Evolutionary conservation across 2,329 filamentous ascomycete species (phyloP).

Genomic region (Alternaria conjuncta): DNA sequence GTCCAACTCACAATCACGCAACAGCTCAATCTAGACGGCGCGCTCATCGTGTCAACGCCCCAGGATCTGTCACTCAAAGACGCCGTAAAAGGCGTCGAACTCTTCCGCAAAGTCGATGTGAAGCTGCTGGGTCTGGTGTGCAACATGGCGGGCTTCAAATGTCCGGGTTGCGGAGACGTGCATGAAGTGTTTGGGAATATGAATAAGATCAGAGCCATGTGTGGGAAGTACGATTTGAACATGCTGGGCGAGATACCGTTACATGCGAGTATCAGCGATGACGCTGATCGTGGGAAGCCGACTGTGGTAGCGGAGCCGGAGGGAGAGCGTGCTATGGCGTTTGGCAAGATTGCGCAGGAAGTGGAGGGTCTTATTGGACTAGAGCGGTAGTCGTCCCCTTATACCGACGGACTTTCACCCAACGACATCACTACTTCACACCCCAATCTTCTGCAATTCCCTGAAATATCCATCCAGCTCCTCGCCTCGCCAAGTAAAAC

Average conservation of each 20-base stretch:
- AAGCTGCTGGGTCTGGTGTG: constrained; percentile 80
- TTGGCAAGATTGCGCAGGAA: constrained; percentile 70
- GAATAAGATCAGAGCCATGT: constrained; percentile 79
- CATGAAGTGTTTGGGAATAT: constrained; percentile 60
- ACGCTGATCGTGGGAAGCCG: constrained; percentile 85
- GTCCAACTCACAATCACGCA: constrained; percentile 97
- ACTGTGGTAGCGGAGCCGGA: constrained; percentile 86
- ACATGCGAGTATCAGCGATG: constrained; percentile 83
- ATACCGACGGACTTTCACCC: too few relatives aligned
- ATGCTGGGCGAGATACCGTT: constrained; percentile 89
- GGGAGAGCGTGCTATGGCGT: constrained; percentile 74
- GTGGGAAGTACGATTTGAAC: constrained; percentile 74
- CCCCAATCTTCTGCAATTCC: neutral
- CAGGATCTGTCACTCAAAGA: constrained; percentile 93
- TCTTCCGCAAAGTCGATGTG: constrained; percentile 86
- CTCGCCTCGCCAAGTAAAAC: neutral
- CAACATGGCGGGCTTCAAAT: constrained; percentile 51
- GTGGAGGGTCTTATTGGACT: constrained; percentile 43
- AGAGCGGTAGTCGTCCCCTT: neutral
- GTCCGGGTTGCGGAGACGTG: constrained; percentile 57
- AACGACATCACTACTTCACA: neutral
- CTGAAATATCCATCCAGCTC: neutral
- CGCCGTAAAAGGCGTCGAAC: constrained; percentile 86
- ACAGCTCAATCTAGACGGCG: constrained; percentile 85
- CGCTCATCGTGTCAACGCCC: constrained; percentile 89